Conservation (phyloP, 495 filamentous ascomycete species). For the Podospora bellae-mahoneyi region DNA sequence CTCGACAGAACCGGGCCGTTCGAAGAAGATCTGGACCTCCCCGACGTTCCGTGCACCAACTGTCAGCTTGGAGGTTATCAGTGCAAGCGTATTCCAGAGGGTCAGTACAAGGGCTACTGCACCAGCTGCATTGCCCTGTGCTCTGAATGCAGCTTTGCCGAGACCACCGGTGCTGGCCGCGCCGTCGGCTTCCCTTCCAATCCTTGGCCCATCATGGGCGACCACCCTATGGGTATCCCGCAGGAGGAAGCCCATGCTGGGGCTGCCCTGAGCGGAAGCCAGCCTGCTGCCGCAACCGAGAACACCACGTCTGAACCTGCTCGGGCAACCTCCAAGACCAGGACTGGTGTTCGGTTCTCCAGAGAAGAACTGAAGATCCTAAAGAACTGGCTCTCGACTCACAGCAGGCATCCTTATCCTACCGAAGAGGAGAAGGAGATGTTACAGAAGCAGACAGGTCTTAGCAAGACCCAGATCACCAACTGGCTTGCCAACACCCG, state of each 20-base stretch:
- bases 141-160: conserved; percentile 65
- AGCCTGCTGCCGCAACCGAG: conserved; percentile 38
- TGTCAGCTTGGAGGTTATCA: conserved; percentile 66
- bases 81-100: conserved; percentile 70
- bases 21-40: conserved; percentile 39
- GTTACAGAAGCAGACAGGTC: conserved; percentile 66
- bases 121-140: conserved; percentile 76
- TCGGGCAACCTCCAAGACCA: conserved; percentile 35
- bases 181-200: conserved; percentile 36
- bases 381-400: conserved; percentile 72
- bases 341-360: conserved; percentile 63
- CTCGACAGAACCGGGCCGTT: conserved; percentile 20
- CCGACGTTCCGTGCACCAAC: conserved; percentile 61
- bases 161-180: conserved; percentile 18
- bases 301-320: conserved; percentile 23
- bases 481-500: conserved; percentile 89
- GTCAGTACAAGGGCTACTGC: conserved; percentile 64
- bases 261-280: conserved; percentile 21
- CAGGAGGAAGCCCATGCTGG: conserved; percentile 48
- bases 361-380: conserved; percentile 68
- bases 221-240: conserved; percentile 42
- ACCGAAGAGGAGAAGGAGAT: conserved; percentile 75
- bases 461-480: conserved; percentile 71
- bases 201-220: conserved; percentile 46
- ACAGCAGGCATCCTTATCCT: conserved; percentile 75